Evolutionary conservation across 2,329 filamentous ascomycete species (phyloP), one percentile per base, ranked within the genome.

Genomic region (Aspergillus ochraceoroseus): DNA sequence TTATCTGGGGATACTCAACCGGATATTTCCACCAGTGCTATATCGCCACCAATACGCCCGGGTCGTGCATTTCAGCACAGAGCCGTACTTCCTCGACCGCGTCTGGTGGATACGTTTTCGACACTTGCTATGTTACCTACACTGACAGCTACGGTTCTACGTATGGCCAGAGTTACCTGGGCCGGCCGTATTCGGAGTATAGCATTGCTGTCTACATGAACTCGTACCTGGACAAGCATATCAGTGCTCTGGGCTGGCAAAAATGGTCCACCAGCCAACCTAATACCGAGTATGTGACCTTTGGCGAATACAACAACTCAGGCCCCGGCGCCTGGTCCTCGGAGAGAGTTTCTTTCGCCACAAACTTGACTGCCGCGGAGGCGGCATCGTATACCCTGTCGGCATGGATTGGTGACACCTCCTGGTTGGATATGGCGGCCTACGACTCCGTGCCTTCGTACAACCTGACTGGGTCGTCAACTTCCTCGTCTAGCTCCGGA

Each of bases 391-490:
- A 70, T 38, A 57, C 53, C 2, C 48, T 72, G 23, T 47, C 48
- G 4, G 55, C 53, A n/a, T 68, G 64, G 51, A 58, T 71, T 32
- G 64, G 63, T 9, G 62, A 61, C 29, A 70, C 64, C 3, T 56
- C 61, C 5, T 71, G 67, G 64, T 56, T 71, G 23, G 67, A 71
- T 32, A 57, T 61, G 56, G 58, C 55, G 20, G 64, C 67, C 2
- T 71, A 66, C 43, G 60, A 58, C 27, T 63, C 59, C 18, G 44
- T 49, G 4, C 65, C 67, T 3, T 65, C 62, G 7, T 68, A 61
- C 48, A 52, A 44, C 17, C 47, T 62, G 18, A 44, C 50, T 2
- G 44, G 45, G 4, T 47, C 51, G 2, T 35, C 54, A 8, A 17
- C 35, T 5, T 28, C 34, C 5, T 17, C 34, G 1, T 18, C 34